Evolutionary conservation across 768 basidiomycete species (phyloP).

Genomic region (Epithele typhae): DNA sequence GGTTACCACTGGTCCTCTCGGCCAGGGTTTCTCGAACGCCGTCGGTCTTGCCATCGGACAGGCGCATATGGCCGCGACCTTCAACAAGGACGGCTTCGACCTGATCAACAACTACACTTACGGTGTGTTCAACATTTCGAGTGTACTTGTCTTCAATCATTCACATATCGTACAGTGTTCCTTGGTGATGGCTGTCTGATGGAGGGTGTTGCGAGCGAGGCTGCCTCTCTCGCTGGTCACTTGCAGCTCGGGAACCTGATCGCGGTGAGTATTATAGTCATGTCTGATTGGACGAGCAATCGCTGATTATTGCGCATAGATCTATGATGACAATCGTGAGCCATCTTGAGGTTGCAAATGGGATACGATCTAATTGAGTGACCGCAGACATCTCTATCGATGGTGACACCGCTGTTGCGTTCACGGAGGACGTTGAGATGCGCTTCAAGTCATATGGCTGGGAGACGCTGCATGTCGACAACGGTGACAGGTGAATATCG

Average conservation of each 20-base stretch:
- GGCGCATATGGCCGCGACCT: constrained; percentile 84
- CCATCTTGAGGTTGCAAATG: constrained; percentile 13
- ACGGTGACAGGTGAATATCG: constrained; percentile 68
- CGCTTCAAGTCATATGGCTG: constrained; percentile 91
- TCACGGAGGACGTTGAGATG: constrained; percentile 90
- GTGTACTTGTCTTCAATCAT: background rate
- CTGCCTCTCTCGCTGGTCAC: constrained; percentile 90
- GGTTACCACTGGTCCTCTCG: constrained; percentile 95
- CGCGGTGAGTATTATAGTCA: constrained; percentile 51
- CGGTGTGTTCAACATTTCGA: constrained; percentile 37
- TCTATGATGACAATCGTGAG: constrained; percentile 96
- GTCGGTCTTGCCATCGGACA: constrained; percentile 94
- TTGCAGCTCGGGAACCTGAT: constrained; percentile 91
- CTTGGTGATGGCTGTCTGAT: constrained; percentile 94
- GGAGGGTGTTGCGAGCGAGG: constrained; percentile 95
- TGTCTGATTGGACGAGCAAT: background rate
- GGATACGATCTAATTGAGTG: constrained; percentile 11
- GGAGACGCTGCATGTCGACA: constrained; percentile 82
- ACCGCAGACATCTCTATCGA: constrained; percentile 88
- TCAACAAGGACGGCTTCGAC: constrained; percentile 81
- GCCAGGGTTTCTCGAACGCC: constrained; percentile 91
- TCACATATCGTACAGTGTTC: constrained; percentile 51
- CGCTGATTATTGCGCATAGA: constrained; percentile 35
- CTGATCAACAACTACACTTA: constrained; percentile 88
- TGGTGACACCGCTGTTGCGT: constrained; percentile 86